Evolutionary conservation across 352 stramenopile genomes (phyloP).

Genomic region (Phytopythium sindhum): DNA sequence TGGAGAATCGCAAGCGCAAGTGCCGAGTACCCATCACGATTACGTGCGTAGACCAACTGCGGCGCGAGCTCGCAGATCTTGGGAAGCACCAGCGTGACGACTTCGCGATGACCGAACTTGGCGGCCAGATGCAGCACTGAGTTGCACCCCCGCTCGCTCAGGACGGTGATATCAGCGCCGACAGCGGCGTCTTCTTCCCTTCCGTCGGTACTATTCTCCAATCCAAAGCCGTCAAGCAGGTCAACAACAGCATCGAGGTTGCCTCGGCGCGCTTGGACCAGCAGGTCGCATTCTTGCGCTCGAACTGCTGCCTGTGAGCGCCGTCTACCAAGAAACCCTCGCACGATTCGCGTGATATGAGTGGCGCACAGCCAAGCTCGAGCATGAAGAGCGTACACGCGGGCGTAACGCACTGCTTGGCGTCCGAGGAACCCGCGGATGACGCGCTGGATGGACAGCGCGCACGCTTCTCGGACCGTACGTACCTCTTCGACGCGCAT

Average conservation of each 20-base stretch:
- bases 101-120: constrained; percentile 40
- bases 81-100: constrained; percentile 50
- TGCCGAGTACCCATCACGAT: constrained; percentile 36
- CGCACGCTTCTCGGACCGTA: constrained; percentile 39
- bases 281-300: constrained; percentile 41
- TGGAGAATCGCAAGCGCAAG: constrained; percentile 46
- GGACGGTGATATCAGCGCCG: constrained; percentile 31
- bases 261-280: constrained; percentile 47
- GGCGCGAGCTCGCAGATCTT: constrained; percentile 26
- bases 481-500: constrained; percentile 36
- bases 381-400: constrained; percentile 23
- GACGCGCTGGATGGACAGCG: constrained; percentile 48
- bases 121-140: constrained; percentile 50
- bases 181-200: constrained; percentile 12
- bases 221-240: constrained; percentile 53
- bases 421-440: constrained; percentile 43
- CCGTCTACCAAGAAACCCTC: constrained; percentile 46
- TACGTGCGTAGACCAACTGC: constrained; percentile 30
- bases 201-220: background rate
- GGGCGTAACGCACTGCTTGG: constrained; percentile 21
- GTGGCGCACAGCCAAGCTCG: constrained; percentile 29
- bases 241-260: constrained; percentile 57
- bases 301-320: constrained; percentile 17
- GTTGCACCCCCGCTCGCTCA: constrained; percentile 28
- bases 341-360: constrained; percentile 48